Percentiles rank a stretch among this genome's conserved stretches.
Evolutionary conservation across 805 yeast species (phyloP).

Genomic region (Allodekkera sacchari): DNA sequence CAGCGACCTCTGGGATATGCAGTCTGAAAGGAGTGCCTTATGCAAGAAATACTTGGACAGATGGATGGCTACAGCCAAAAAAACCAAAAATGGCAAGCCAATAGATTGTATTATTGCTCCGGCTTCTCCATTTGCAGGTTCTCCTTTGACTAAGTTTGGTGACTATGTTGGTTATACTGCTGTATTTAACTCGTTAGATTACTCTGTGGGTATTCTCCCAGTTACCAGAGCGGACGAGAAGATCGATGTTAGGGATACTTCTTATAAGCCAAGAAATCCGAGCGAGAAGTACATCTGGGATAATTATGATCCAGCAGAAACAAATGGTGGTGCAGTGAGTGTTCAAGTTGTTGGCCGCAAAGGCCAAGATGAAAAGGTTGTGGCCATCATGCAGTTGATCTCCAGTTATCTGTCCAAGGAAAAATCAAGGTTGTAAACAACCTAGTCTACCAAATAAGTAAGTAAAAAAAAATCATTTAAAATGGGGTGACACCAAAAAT

Average conservation of each 20-base stretch:
- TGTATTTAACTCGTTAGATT: constrained; percentile 40
- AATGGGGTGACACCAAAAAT: too few species aligned
- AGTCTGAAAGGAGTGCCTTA: neutral
- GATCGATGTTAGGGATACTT: constrained; percentile 26
- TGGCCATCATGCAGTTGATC: constrained; percentile 43
- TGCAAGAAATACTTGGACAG: neutral
- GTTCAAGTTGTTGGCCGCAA: constrained; percentile 50
- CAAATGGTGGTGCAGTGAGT: constrained; percentile 52
- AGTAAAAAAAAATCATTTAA: too few species aligned
- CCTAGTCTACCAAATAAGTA: too few species aligned
- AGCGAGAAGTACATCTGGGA: constrained; percentile 36
- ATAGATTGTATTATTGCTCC: constrained; percentile 46
- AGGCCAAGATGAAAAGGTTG: constrained; percentile 50
- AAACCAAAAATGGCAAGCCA: constrained; percentile 29
- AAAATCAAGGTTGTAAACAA: too few species aligned
- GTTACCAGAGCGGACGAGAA: constrained; percentile 44
- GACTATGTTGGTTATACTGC: constrained; percentile 38
- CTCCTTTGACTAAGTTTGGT: constrained; percentile 11
- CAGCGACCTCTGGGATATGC: neutral
- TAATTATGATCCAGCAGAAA: constrained; percentile 37
- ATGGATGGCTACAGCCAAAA: constrained; percentile 26
- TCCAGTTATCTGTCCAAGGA: too few species aligned
- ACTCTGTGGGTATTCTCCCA: constrained; percentile 42
- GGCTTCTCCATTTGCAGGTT: constrained; percentile 33
- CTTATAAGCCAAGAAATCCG: constrained; percentile 28